These are phyloP conservation scores for Aspergillus sclerotioniger DNA, from an alignment of 495 filamentous ascomycete species.

Conservation along the genomic window DNA sequence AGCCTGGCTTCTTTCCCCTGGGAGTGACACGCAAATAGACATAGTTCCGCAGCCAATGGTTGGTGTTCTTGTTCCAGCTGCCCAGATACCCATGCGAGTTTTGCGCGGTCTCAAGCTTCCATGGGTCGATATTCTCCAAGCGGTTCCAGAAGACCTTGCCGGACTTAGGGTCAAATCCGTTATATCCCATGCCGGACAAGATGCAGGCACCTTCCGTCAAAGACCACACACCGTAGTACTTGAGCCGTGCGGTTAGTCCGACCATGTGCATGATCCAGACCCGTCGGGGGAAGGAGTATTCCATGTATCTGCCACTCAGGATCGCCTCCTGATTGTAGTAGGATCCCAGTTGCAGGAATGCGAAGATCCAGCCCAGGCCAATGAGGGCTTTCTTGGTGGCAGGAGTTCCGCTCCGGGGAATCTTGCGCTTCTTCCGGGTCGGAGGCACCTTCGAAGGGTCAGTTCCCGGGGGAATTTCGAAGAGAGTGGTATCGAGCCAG, in stretches of 20 bases:
- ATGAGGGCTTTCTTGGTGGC: conserved; percentile 71
- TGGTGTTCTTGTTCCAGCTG: conserved; percentile 98
- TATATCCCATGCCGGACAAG: conserved; percentile 89
- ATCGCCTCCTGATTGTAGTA: conserved; percentile 61
- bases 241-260: conserved; percentile 72
- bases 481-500: conserved; percentile 94
- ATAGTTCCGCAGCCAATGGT: conserved; percentile 94
- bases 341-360: conserved; percentile 72
- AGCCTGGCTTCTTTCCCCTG: conserved; percentile 92
- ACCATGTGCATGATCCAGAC: conserved; percentile 80
- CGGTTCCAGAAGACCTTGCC: conserved; percentile 87
- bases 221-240: conserved; percentile 96
- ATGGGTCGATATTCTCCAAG: conserved; percentile 80
- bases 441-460: conserved; percentile 78
- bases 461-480: conserved; percentile 74
- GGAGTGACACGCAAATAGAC: conserved; percentile 94
- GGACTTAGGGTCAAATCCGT: conserved; percentile 79
- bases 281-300: conserved; percentile 66
- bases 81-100: conserved; percentile 86
- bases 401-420: conserved; percentile 85
- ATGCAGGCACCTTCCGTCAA: conserved; percentile 95
- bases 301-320: conserved; percentile 59
- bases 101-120: conserved; percentile 80
- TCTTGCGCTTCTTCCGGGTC: conserved; percentile 90
- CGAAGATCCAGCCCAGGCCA: conserved; percentile 75